phyloP scores from a whole-genome alignment of 1,139 yeast species.

The Kodamaea fungicola region DNA sequence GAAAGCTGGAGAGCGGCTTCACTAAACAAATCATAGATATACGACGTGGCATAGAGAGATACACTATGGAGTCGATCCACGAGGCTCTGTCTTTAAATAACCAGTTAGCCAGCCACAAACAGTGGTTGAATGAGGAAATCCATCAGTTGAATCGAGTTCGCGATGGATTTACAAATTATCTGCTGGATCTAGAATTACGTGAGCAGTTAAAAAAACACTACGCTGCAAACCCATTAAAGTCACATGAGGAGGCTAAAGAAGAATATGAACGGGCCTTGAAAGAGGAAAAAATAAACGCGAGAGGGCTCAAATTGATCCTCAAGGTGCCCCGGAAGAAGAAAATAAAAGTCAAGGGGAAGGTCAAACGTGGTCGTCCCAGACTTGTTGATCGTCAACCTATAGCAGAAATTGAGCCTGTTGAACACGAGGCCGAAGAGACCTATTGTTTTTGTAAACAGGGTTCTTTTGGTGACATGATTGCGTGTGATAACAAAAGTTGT shows the following conservation, averaged over 20 bases:
- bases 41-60: slow-evolving; percentile 12
- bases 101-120: slow-evolving; percentile 32
- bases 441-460: slow-evolving; percentile 46
- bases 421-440: slow-evolving; percentile 15
- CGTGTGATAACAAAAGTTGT: slow-evolving; percentile 42
- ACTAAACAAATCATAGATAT: slow-evolving; percentile 11
- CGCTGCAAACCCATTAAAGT: slow-evolving; percentile 31
- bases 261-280: slow-evolving; percentile 23
- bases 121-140: slow-evolving; percentile 28
- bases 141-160: slow-evolving; percentile 23
- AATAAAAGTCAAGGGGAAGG: background rate
- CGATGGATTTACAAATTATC: slow-evolving; percentile 9
- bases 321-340: slow-evolving; percentile 19
- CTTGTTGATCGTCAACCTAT: no score
- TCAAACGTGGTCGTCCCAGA: background rate
- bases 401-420: background rate
- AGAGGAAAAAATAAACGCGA: slow-evolving; percentile 3
- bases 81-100: slow-evolving; percentile 34
- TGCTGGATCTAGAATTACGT: slow-evolving; percentile 21
- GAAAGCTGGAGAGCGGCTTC: slow-evolving; percentile 6
- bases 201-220: slow-evolving; percentile 35
- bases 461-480: slow-evolving; percentile 47
- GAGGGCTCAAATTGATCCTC: slow-evolving; percentile 27
- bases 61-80: slow-evolving; percentile 27
- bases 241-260: slow-evolving; percentile 39